These are phyloP conservation scores for Boletus vermiculosoides DNA, from an alignment of 768 basidiomycete genomes.

Conservation along the genomic window DNA sequence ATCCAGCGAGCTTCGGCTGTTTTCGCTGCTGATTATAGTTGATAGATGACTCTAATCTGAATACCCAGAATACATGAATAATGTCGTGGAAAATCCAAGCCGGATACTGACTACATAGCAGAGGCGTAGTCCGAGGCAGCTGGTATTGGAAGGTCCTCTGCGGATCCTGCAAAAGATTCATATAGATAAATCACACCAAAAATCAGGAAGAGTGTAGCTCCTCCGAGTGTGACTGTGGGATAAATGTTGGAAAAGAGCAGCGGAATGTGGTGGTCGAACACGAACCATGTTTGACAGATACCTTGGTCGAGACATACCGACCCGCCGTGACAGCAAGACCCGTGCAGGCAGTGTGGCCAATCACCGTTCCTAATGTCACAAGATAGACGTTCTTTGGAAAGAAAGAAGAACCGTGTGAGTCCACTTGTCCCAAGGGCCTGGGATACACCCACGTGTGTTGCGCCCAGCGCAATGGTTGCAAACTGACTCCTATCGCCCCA, in stretches of 20 bases:
- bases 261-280: slow-evolving; percentile 13
- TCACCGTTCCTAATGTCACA: slow-evolving; percentile 84
- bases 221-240: slow-evolving; percentile 73
- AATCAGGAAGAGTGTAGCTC: slow-evolving; percentile 77
- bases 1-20: not conserved
- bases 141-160: slow-evolving; percentile 22
- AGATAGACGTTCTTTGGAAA: slow-evolving; percentile 79
- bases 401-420: slow-evolving; percentile 3
- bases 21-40: not conserved
- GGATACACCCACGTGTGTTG: slow-evolving; percentile 73
- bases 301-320: slow-evolving; percentile 87
- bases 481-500: slow-evolving; percentile 99
- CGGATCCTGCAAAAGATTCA: slow-evolving; percentile 46
- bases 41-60: not conserved
- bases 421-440: not conserved
- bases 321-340: slow-evolving; percentile 91
- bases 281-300: slow-evolving; percentile 89
- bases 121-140: slow-evolving; percentile 7
- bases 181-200: slow-evolving; percentile 80
- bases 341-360: slow-evolving; percentile 88
- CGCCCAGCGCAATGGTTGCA: slow-evolving; percentile 92
- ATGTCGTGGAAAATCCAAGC: not conserved
- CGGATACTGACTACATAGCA: slow-evolving; percentile 1
- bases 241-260: not conserved
- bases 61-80: slow-evolving; percentile 1